These are phyloP conservation scores for Prunus armeniaca DNA, from an alignment of 306 rosid genomes.

Conservation along the genomic window DNA sequence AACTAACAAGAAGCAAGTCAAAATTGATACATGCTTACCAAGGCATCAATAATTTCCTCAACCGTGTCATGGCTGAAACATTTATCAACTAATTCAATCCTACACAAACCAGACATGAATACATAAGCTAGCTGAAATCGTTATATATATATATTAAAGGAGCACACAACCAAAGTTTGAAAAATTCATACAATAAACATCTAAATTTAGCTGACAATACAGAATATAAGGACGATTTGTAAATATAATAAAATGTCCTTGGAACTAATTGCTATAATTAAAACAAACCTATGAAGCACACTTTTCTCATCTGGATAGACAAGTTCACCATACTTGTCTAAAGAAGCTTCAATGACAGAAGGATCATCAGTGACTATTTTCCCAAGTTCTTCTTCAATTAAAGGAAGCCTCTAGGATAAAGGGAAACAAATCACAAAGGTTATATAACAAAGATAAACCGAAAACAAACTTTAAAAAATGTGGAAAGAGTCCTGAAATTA, in stretches of 20 bases:
- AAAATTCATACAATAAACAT: background rate
- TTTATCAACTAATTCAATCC: conserved; percentile 71
- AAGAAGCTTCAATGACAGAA: conserved; percentile 69
- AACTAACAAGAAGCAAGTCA: conserved; percentile 11
- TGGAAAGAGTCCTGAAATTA: conserved; percentile 36
- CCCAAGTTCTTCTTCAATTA: conserved; percentile 75
- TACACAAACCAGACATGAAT: conserved; percentile 24
- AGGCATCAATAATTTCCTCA: conserved; percentile 79
- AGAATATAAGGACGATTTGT: background rate
- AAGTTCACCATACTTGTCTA: conserved; percentile 71
- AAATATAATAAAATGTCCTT: background rate
- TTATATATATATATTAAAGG: background rate
- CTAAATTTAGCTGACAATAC: background rate
- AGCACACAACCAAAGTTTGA: background rate
- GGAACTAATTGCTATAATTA: background rate
- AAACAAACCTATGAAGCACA: conserved; percentile 61
- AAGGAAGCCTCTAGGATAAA: conserved; percentile 60
- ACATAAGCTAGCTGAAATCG: background rate
- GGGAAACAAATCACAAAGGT: conserved; percentile 18
- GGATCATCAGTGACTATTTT: conserved; percentile 87
- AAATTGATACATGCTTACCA: conserved; percentile 48
- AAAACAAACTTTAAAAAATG: background rate
- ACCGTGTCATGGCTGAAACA: conserved; percentile 80
- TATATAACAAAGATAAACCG: conserved; percentile 5
- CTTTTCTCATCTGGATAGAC: conserved; percentile 48